Conservation (phyloP, 2,329 filamentous ascomycete species). For the Drechslera avenae region DNA sequence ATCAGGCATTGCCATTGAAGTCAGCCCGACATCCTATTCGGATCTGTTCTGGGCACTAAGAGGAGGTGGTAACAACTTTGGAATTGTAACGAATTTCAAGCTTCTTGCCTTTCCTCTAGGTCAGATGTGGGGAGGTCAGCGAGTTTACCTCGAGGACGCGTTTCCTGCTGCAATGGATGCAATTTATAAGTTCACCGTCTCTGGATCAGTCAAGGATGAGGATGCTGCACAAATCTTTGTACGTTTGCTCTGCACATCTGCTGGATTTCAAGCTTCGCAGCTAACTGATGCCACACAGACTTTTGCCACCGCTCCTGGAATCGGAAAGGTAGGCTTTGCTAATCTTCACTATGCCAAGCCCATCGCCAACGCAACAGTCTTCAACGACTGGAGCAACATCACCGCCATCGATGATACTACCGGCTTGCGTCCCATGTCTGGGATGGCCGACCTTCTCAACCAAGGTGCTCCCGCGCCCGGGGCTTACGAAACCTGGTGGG, state of each 20-base stretch:
- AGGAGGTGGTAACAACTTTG: slow-evolving; percentile 42
- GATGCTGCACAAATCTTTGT: slow-evolving; percentile 29
- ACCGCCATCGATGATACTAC: slow-evolving; percentile 29
- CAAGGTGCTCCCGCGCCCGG: slow-evolving; percentile 13
- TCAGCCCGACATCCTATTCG: slow-evolving; percentile 28
- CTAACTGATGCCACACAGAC: slow-evolving; percentile 13
- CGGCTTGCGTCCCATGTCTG: slow-evolving; percentile 25
- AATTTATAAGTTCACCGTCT: slow-evolving; percentile 17
- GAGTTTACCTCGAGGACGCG: slow-evolving; percentile 15
- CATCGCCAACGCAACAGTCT: slow-evolving; percentile 29
- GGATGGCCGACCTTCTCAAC: slow-evolving; percentile 20
- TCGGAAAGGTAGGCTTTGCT: slow-evolving; percentile 24
- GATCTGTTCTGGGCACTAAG: slow-evolving; percentile 48
- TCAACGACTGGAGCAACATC: slow-evolving; percentile 30
- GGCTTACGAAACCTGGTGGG: slow-evolving; percentile 27
- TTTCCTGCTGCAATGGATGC: slow-evolving; percentile 21
- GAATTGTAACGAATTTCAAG: slow-evolving; percentile 38
- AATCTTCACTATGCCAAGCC: slow-evolving; percentile 34
- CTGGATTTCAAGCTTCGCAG: neutral
- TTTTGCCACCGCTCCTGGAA: slow-evolving; percentile 25
- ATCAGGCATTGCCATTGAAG: slow-evolving; percentile 15
- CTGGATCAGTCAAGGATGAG: slow-evolving; percentile 15
- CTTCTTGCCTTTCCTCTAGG: slow-evolving; percentile 22
- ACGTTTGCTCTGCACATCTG: neutral
- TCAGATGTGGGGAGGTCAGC: slow-evolving; percentile 32